Evolutionary conservation across 2,329 filamentous ascomycete species (phyloP).

Genomic region (Truncatella angustata): DNA sequence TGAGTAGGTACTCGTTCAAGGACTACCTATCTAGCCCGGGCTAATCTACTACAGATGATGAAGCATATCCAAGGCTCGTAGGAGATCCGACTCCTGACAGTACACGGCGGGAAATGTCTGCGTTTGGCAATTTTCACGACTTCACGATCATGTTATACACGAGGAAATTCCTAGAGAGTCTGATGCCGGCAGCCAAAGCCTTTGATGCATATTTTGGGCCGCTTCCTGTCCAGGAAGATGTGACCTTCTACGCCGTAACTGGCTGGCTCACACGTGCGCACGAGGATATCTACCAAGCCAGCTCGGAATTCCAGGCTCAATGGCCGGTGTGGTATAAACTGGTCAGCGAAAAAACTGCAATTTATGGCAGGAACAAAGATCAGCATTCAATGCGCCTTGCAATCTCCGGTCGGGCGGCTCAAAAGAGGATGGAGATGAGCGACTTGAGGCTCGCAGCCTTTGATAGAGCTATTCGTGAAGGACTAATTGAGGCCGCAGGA

Average conservation of each 20-base stretch:
- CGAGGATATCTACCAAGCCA: neutral
- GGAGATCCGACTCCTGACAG: neutral
- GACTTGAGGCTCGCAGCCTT: neutral
- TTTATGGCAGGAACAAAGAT: neutral
- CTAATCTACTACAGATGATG: neutral
- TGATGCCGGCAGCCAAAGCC: neutral
- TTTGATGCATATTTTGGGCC: neutral
- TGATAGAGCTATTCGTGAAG: neutral
- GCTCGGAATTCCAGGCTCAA: neutral
- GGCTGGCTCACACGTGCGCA: neutral
- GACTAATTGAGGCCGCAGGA: neutral
- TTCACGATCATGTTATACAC: neutral
- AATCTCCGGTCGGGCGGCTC: neutral
- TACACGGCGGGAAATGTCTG: neutral
- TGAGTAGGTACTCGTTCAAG: neutral
- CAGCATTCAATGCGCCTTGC: neutral
- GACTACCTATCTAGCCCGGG: too few relatives aligned
- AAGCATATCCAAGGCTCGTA: neutral
- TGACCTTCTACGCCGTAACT: neutral
- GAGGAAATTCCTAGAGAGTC: neutral
- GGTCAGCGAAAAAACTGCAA: neutral
- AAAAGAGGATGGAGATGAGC: neutral
- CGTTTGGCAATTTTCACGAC: neutral
- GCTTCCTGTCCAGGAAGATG: neutral
- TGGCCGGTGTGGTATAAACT: neutral